These are phyloP conservation scores for Naganishia vishniacii DNA, from an alignment of 768 basidiomycete species.

Conservation along the genomic window DNA sequence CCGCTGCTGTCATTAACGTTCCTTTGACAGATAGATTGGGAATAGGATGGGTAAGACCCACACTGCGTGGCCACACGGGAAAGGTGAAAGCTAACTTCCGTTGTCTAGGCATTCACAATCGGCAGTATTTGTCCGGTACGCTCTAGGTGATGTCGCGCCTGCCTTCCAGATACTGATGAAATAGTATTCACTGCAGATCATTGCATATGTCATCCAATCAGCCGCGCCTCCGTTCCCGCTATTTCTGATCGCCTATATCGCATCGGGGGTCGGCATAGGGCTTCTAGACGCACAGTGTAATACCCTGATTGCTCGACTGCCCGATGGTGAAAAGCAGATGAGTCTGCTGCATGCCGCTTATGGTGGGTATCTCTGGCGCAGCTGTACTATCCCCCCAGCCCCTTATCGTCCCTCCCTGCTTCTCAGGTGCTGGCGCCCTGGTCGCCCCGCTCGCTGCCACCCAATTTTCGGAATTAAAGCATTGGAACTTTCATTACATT, in stretches of 20 bases:
- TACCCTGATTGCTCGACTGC: slow-evolving; percentile 52
- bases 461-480: slow-evolving; percentile 62
- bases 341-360: slow-evolving; percentile 50
- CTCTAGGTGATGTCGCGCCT: no score
- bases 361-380: slow-evolving; percentile 48
- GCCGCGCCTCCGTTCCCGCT: slow-evolving; percentile 54
- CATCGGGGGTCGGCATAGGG: slow-evolving; percentile 54
- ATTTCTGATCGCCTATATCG: slow-evolving; percentile 51
- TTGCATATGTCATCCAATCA: slow-evolving; percentile 49
- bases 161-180: not conserved
- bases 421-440: slow-evolving; percentile 54
- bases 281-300: slow-evolving; percentile 56
- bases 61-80: not conserved
- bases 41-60: slow-evolving; percentile 49
- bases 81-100: not conserved
- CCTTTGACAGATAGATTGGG: slow-evolving; percentile 49
- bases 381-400: not conserved
- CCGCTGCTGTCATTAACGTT: slow-evolving; percentile 55
- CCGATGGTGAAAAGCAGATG: slow-evolving; percentile 50
- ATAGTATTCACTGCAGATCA: slow-evolving; percentile 26
- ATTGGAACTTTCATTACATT: slow-evolving; percentile 76
- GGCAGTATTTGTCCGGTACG: slow-evolving; percentile 12
- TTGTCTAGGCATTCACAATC: not conserved
- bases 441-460: slow-evolving; percentile 70
- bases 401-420: slow-evolving; percentile 23